Conservation (phyloP, 2,329 filamentous ascomycete genomes). For the Eutypa lata region DNA sequence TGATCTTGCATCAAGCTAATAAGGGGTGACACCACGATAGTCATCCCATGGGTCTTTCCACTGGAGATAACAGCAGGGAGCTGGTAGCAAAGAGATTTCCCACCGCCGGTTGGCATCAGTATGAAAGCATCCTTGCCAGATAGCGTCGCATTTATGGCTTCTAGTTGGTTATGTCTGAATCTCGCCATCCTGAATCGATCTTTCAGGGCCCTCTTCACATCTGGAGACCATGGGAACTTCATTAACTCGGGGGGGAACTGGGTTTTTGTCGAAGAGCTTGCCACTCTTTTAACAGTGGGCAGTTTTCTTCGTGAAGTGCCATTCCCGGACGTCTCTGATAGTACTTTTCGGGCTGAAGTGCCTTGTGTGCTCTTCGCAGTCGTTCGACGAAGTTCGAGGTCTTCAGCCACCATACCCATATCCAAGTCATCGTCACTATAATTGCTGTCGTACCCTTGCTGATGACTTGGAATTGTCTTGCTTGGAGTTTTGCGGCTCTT, state of each 20-base stretch:
- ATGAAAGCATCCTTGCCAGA: conserved; percentile 88
- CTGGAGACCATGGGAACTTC: conserved; percentile 76
- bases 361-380: conserved; percentile 21
- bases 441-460: conserved; percentile 34
- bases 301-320: conserved; percentile 30
- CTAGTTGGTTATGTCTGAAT: conserved; percentile 87
- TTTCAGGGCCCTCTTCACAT: conserved; percentile 77
- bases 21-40: conserved; percentile 90
- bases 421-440: conserved; percentile 48
- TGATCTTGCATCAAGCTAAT: conserved; percentile 98
- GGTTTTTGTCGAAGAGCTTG: conserved; percentile 26
- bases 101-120: conserved; percentile 95
- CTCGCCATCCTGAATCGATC: conserved; percentile 80
- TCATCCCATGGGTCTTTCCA: conserved; percentile 81
- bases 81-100: conserved; percentile 96
- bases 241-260: conserved; percentile 52
- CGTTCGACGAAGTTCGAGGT: conserved; percentile 43
- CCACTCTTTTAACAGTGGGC: conserved; percentile 28
- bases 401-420: conserved; percentile 50
- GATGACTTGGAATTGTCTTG: conserved; percentile 13
- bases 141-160: conserved; percentile 93
- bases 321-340: conserved; percentile 51
- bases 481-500: conserved; percentile 19
- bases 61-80: conserved; percentile 79
- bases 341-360: conserved; percentile 31